Conservation (phyloP, 768 basidiomycete species). For the Scleroderma citrinum region DNA sequence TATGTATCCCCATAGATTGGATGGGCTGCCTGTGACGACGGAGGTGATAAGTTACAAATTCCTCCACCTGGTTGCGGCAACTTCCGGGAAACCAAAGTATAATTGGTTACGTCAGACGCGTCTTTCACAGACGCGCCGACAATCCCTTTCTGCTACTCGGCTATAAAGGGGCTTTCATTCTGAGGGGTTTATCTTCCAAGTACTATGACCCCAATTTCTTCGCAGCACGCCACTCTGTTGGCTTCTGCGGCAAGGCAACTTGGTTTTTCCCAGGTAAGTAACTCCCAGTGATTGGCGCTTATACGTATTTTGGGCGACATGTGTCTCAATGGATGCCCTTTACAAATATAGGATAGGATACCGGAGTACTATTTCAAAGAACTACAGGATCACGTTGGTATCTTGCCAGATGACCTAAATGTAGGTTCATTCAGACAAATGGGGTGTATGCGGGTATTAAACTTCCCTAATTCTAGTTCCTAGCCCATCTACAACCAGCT, state of each 20-base stretch:
- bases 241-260: background rate
- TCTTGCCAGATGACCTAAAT: background rate
- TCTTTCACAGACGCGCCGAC: too few relatives aligned
- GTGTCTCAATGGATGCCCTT: background rate
- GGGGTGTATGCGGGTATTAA: slow-evolving; percentile 33
- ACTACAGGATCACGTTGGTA: background rate
- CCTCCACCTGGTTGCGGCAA: too few relatives aligned
- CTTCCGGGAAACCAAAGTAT: too few relatives aligned
- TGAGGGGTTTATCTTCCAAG: too few relatives aligned
- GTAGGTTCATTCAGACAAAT: background rate
- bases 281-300: background rate
- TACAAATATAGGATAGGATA: background rate
- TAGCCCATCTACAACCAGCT: background rate
- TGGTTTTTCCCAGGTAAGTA: background rate
- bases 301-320: too few relatives aligned
- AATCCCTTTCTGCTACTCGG: too few relatives aligned
- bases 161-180: too few relatives aligned
- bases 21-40: too few relatives aligned
- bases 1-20: too few relatives aligned
- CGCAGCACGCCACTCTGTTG: background rate
- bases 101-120: too few relatives aligned
- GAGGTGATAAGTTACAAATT: too few relatives aligned
- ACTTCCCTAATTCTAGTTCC: background rate
- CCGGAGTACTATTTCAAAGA: background rate
- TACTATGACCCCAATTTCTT: too few relatives aligned